Evolutionary conservation across 176 grass and related monocot genomes (phyloP).

Genomic region (Canna indica): DNA sequence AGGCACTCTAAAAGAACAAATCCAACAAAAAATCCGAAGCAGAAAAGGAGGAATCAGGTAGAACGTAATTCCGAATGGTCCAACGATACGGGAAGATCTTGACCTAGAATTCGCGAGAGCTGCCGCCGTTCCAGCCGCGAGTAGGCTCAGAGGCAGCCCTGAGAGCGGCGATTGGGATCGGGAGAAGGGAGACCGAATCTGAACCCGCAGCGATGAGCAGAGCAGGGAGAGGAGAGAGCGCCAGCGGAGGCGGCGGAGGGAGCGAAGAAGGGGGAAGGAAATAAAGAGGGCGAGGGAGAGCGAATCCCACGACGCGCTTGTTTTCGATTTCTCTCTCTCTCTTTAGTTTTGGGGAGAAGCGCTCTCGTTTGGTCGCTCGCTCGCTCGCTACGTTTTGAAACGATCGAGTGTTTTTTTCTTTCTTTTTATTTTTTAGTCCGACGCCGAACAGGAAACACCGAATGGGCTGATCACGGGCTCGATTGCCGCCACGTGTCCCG

Average conservation of each 20-base stretch:
- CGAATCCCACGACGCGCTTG: constrained; percentile 6
- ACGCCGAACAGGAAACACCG: not conserved
- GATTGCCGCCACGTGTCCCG: no score
- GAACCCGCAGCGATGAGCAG: not conserved
- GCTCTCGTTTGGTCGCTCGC: not conserved
- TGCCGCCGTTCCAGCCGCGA: not conserved
- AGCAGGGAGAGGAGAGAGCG: not conserved
- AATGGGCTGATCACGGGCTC: no score
- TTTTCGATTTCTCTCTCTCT: constrained; percentile 12
- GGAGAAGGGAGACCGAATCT: constrained; percentile 2
- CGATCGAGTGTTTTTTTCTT: not conserved
- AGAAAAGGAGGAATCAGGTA: not conserved
- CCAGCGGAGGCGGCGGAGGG: not conserved
- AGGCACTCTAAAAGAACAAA: not conserved
- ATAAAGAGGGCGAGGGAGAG: not conserved
- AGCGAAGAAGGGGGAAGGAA: not conserved
- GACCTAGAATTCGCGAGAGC: constrained; percentile 11
- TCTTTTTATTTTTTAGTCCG: not conserved
- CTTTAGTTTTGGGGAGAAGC: constrained; percentile 9
- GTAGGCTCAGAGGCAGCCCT: not conserved
- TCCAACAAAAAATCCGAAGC: not conserved
- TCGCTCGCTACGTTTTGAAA: constrained; percentile 21
- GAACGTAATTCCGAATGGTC: not conserved
- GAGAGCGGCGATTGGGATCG: not conserved
- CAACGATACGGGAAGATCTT: not conserved